Conservation (phyloP, 352 stramenopile species). For the Phytopythium kandeliae region DNA sequence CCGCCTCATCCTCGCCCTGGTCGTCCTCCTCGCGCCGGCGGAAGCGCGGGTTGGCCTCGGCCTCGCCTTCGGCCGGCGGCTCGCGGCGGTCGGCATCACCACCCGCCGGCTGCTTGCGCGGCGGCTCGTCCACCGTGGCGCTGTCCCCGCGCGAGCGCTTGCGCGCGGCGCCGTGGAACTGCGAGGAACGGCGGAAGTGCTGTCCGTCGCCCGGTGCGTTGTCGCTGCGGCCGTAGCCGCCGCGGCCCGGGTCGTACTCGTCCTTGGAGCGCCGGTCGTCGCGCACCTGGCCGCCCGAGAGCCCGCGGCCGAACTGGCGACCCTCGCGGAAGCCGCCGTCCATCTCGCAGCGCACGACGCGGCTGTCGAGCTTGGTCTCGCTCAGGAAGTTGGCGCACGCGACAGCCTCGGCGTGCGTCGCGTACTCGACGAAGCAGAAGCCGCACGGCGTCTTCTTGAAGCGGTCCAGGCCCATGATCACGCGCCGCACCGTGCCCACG, state of each 20-base stretch:
- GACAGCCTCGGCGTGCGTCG: slow-evolving; percentile 57
- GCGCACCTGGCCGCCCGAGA: slow-evolving; percentile 78
- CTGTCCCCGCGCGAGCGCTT: slow-evolving; percentile 66
- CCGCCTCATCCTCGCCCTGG: slow-evolving; percentile 17
- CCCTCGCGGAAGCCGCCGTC: slow-evolving; percentile 84
- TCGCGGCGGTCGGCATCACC: slow-evolving; percentile 16
- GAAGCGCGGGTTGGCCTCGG: slow-evolving; percentile 55
- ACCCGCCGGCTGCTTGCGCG: slow-evolving; percentile 23
- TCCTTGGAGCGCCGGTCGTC: slow-evolving; percentile 83
- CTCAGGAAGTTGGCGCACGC: slow-evolving; percentile 80
- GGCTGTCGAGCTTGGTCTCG: slow-evolving; percentile 86
- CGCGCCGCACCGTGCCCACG: slow-evolving; percentile 88
- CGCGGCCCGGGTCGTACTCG: slow-evolving; percentile 77
- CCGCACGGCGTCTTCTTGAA: slow-evolving; percentile 95
- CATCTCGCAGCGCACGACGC: slow-evolving; percentile 85
- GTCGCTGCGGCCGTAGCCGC: slow-evolving; percentile 70
- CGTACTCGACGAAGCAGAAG: slow-evolving; percentile 97
- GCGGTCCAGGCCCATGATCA: slow-evolving; percentile 96
- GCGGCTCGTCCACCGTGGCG: slow-evolving; percentile 30
- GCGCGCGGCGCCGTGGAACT: slow-evolving; percentile 13
- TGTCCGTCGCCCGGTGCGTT: slow-evolving; percentile 41
- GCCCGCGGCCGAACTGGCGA: slow-evolving; percentile 78
- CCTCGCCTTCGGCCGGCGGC: background rate
- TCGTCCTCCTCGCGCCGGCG: slow-evolving; percentile 47
- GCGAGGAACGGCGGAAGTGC: slow-evolving; percentile 63